phyloP scores from a whole-genome alignment of 305 asterid genomes.

The Fraxinus sp. region DNA sequence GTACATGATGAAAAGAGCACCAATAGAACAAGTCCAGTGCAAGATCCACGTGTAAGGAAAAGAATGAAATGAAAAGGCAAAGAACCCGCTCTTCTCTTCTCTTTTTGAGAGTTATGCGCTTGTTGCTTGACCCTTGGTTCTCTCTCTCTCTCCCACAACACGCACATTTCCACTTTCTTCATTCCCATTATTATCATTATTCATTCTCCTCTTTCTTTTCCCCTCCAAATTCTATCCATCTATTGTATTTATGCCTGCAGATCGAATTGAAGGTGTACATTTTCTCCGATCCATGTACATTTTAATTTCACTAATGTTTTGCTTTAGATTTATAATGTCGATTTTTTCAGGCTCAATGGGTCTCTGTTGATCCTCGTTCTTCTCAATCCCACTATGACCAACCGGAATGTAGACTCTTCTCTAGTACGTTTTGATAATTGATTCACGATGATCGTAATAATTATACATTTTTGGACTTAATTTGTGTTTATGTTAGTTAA shows the following conservation, averaged over 20 bases:
- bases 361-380: conserved; percentile 27
- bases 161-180: conserved; percentile 17
- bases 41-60: not conserved
- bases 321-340: not conserved
- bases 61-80: conserved; percentile 10
- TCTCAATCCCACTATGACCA: conserved; percentile 48
- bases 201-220: conserved; percentile 8
- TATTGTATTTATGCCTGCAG: not conserved
- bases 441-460: conserved; percentile 12
- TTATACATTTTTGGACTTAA: not conserved
- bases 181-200: not conserved
- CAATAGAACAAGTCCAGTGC: not conserved
- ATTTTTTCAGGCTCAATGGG: conserved; percentile 38
- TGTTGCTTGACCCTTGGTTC: conserved; percentile 3
- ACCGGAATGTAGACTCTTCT: conserved; percentile 45
- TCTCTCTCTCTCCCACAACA: conserved; percentile 11
- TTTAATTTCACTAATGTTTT: conserved; percentile 9
- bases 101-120: conserved; percentile 1
- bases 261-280: conserved; percentile 22
- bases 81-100: conserved; percentile 16
- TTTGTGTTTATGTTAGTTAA: not conserved
- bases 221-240: conserved; percentile 8
- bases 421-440: conserved; percentile 40
- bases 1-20: not conserved
- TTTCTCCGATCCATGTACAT: conserved; percentile 1